phyloP scores from a whole-genome alignment of 306 rosid genomes.

The Fragaria vesca region DNA sequence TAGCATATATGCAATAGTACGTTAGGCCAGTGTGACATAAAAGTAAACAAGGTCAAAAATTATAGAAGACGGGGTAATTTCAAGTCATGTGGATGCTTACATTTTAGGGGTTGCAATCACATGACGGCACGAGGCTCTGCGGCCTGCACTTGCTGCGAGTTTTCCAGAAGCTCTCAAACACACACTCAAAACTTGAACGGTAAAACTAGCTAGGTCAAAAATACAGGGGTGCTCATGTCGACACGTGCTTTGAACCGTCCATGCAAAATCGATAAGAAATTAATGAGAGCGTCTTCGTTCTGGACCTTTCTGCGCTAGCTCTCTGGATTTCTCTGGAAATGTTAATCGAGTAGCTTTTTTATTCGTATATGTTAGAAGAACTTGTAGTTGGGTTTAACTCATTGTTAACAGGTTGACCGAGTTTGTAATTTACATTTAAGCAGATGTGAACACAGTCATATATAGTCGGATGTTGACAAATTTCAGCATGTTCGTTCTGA shows the following conservation, averaged over 20 bases:
- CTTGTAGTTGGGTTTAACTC: not conserved
- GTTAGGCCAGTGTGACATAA: too few relatives aligned
- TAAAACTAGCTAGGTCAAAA: not conserved
- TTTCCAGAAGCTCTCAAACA: not conserved
- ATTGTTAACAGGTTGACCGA: not conserved
- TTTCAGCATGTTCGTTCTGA: slow-evolving; percentile 1
- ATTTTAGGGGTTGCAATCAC: not conserved
- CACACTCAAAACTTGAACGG: not conserved
- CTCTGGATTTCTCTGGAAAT: not conserved
- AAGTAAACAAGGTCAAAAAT: too few relatives aligned
- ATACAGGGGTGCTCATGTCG: slow-evolving; percentile 37
- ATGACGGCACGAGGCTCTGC: too few relatives aligned
- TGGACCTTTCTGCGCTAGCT: not conserved
- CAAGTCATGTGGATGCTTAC: slow-evolving; percentile 8
- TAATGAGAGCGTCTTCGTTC: not conserved
- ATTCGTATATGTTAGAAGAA: not conserved
- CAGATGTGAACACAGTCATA: not conserved
- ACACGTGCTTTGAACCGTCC: slow-evolving; percentile 44
- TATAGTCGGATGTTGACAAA: not conserved
- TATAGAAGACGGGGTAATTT: too few relatives aligned
- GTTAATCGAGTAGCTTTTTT: not conserved
- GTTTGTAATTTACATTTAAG: not conserved
- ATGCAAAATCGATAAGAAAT: slow-evolving; percentile 13
- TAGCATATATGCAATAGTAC: too few relatives aligned
- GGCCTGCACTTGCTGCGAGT: not conserved